These are phyloP conservation scores for Glycine tomentella DNA, from an alignment of 306 rosid species.

Conservation along the genomic window DNA sequence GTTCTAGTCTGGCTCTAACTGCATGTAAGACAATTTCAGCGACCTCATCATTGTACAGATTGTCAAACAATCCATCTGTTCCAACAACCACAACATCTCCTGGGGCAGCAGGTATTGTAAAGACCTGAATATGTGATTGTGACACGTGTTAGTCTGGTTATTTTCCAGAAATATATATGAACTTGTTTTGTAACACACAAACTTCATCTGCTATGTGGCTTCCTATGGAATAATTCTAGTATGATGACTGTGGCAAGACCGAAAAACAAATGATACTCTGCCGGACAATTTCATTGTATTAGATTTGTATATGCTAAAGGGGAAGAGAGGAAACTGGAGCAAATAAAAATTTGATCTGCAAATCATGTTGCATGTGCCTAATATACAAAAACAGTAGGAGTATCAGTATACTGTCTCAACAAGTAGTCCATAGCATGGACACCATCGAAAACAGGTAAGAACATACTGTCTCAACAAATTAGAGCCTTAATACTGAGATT, in stretches of 20 bases:
- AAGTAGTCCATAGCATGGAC: background rate
- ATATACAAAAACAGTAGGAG: background rate
- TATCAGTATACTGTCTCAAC: background rate
- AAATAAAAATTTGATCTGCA: background rate
- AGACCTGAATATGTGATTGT: slow-evolving; percentile 19
- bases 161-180: slow-evolving; percentile 3
- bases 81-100: slow-evolving; percentile 90
- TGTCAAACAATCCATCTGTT: slow-evolving; percentile 94
- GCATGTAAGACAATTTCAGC: slow-evolving; percentile 69
- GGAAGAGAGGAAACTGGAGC: background rate
- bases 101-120: slow-evolving; percentile 56
- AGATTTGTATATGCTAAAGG: background rate
- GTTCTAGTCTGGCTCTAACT: slow-evolving; percentile 68
- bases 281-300: background rate
- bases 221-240: slow-evolving; percentile 9
- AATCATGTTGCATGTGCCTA: background rate
- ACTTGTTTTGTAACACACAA: background rate
- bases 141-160: slow-evolving; percentile 20
- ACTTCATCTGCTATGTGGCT: slow-evolving; percentile 6
- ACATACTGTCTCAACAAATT: slow-evolving; percentile 1
- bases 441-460: slow-evolving; percentile 4
- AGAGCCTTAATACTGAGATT: slow-evolving; percentile 6
- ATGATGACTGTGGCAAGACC: background rate
- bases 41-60: slow-evolving; percentile 73
- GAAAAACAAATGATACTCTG: background rate